Base-by-base conservation (phyloP, 106 monocot genomes). In the Phalaenopsis aphrodite region DNA sequence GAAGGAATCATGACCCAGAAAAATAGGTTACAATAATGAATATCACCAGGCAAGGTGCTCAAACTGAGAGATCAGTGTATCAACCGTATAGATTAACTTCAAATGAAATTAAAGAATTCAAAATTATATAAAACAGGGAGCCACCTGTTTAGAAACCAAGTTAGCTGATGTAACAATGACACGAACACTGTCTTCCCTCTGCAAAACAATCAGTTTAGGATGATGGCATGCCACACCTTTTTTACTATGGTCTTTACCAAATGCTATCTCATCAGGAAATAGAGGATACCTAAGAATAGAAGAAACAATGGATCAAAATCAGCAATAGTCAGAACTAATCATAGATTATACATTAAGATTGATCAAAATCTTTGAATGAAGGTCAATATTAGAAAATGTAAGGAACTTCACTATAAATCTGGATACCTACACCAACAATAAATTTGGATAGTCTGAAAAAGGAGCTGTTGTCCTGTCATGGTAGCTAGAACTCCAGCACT, bases 161-260 rank as follows among this genome's bases (percentile, higher is more conserved):
- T 95, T 95, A 79, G 95, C 95, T 30, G 95, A 95, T 71, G 95
- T 93, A 61, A 95, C 80, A 48, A 52, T 12, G 52, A 52, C 52
- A 52, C 52, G 52, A 43, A 90, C 83, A 75, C 73, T 81, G 56
- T 89, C 88, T 72, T 90, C 81, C 75, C 92, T 92, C 77, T 90
- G 95, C 86, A 95, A 86, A 36, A 95, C 78, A 75, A 95, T 68
- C 19, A 95, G 80, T 74, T 95, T 95, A 38, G 95, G 92, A 79
- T 95, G 95, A 81, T 95, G 95, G 85, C 95, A 95, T 79, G 92
- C 95, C 72, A 95, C 89, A 68, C 95, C 95, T 83, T 81, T 66
- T 56, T 86, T 92, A 72, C 85, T 92, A 37, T 78, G 77, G 37
- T 92, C 95, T 64, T 90, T 90, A 21, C 95, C 95, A 85, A 95